phyloP scores from a whole-genome alignment of 768 basidiomycete genomes.

The Boletus patriciae region DNA sequence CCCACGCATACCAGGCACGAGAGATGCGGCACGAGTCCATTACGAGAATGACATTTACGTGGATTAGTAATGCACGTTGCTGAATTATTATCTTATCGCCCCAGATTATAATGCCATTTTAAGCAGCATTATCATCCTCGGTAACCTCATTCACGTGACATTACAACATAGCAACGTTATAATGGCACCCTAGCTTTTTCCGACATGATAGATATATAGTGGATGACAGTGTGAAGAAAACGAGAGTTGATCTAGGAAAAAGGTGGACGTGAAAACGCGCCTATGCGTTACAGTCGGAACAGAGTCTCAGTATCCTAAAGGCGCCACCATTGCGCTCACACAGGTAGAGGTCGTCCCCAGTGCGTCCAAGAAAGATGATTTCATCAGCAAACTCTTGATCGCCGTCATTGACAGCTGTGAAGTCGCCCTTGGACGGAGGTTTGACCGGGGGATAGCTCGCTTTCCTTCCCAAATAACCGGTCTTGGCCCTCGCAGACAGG shows the following conservation, averaged over 20 bases:
- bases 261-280: slow-evolving; percentile 2
- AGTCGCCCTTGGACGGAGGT: slow-evolving; percentile 53
- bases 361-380: slow-evolving; percentile 78
- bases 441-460: slow-evolving; percentile 46
- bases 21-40: neutral
- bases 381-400: slow-evolving; percentile 62
- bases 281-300: slow-evolving; percentile 38
- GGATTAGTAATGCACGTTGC: neutral
- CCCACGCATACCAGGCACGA: neutral
- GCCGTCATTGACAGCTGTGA: slow-evolving; percentile 44
- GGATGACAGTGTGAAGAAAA: slow-evolving; percentile 9
- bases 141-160: neutral
- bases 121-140: neutral
- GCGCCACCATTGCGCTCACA: slow-evolving; percentile 74
- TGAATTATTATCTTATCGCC: neutral
- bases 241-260: neutral
- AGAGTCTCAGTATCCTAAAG: slow-evolving; percentile 74
- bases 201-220: slow-evolving; percentile 20
- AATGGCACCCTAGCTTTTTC: neutral
- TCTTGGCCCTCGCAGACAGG: slow-evolving; percentile 42
- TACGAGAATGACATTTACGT: neutral
- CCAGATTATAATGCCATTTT: neutral
- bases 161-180: neutral
- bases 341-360: slow-evolving; percentile 73
- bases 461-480: slow-evolving; percentile 49